Evolutionary conservation across 305 asterid species (phyloP).

Genomic region (Plantago rigida): DNA sequence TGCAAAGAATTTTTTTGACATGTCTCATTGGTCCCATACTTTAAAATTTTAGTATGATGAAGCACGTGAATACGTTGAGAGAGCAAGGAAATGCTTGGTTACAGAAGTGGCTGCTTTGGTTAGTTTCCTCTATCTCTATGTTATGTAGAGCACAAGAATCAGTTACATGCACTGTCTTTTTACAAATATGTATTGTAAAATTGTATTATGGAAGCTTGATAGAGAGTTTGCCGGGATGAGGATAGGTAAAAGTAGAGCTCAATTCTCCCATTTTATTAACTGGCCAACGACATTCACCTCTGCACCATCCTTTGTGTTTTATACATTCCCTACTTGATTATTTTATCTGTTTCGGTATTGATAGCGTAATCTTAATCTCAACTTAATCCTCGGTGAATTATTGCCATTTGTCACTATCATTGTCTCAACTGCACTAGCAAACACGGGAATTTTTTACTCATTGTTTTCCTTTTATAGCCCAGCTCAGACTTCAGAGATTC

Average conservation of each 20-base stretch:
- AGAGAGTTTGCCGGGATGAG: too few relatives aligned
- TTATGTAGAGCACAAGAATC: neutral
- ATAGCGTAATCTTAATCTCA: neutral
- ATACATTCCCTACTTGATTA: neutral
- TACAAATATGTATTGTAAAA: too few relatives aligned
- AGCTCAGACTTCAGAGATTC: too few relatives aligned
- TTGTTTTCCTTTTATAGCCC: too few relatives aligned
- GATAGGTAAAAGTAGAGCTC: too few relatives aligned
- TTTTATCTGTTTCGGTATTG: neutral
- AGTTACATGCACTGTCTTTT: too few relatives aligned
- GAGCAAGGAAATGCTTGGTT: constrained; percentile 96
- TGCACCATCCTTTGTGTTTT: too few relatives aligned
- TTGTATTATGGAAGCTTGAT: too few relatives aligned
- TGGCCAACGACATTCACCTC: too few relatives aligned
- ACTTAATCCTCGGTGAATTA: neutral
- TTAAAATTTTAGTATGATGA: constrained; percentile 62
- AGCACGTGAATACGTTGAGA: constrained; percentile 86
- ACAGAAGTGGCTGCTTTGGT: constrained; percentile 99
- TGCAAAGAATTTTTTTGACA: constrained; percentile 14
- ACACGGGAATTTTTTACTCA: neutral
- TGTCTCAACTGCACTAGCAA: too few relatives aligned
- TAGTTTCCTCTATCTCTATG: constrained; percentile 31
- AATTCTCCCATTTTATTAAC: too few relatives aligned
- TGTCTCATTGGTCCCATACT: constrained; percentile 26
- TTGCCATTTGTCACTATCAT: neutral